A percentile compares a stretch with the other conserved stretches of the same genome.
phyloP scores from a whole-genome alignment of 805 yeast genomes.

The Pichia nakasei region DNA sequence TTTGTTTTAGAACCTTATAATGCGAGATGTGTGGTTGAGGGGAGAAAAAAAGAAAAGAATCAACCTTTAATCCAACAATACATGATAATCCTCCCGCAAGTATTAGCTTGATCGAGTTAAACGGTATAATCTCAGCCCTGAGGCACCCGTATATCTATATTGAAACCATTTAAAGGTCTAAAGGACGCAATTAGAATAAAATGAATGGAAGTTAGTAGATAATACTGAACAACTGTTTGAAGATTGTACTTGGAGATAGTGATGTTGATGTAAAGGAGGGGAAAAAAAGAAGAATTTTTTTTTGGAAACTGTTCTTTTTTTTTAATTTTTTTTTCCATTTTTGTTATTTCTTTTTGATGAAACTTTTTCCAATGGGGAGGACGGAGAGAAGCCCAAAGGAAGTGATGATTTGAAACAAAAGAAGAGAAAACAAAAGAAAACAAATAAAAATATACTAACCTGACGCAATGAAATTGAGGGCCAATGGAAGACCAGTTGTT shows the following conservation, averaged over 20 bases:
- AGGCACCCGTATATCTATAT: constrained; percentile 42
- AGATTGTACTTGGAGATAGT: not conserved
- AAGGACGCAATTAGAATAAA: too few relatives aligned
- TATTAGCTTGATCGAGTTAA: constrained; percentile 71
- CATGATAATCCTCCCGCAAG: constrained; percentile 69
- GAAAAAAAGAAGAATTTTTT: constrained; percentile 1
- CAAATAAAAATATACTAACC: constrained; percentile 43
- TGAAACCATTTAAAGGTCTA: constrained; percentile 9
- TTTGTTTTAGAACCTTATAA: too few relatives aligned
- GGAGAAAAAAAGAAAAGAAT: not conserved
- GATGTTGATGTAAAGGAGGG: constrained; percentile 1
- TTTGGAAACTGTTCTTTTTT: not conserved
- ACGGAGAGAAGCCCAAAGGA: too few relatives aligned
- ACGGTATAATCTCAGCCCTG: constrained; percentile 66
- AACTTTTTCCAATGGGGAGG: too few relatives aligned
- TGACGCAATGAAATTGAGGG: constrained; percentile 84
- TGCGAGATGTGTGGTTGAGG: too few relatives aligned
- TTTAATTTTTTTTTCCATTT: too few relatives aligned
- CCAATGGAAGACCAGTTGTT: constrained; percentile 69
- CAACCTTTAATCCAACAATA: constrained; percentile 26
- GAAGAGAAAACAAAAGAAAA: too few relatives aligned
- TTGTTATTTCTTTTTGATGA: not conserved
- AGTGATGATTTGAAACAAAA: too few relatives aligned
- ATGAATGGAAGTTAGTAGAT: too few relatives aligned
- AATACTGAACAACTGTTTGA: too few relatives aligned